These are phyloP conservation scores for Ogataea trehaloabstinens DNA, from an alignment of 805 yeast species.

Conservation along the genomic window DNA sequence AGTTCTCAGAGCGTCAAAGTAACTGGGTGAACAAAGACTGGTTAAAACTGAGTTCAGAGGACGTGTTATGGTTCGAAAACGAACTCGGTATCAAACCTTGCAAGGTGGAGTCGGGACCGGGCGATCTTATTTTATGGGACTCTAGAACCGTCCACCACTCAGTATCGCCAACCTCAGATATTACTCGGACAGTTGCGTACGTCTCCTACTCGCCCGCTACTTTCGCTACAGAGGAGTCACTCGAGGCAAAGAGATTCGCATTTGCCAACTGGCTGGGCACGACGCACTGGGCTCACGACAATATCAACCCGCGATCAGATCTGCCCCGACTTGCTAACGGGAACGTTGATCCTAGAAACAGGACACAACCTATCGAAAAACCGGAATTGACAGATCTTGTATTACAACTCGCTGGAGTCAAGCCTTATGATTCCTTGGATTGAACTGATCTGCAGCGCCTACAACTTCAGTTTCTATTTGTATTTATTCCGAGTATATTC, in stretches of 20 bases:
- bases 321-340: too few species aligned
- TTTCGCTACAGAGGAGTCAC: conserved; percentile 30
- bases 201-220: conserved; percentile 32
- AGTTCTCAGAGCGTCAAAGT: conserved; percentile 23
- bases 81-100: conserved; percentile 28
- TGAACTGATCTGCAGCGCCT: too few species aligned
- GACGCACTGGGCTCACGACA: conserved; percentile 36
- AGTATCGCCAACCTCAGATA: conserved; percentile 24
- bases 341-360: too few species aligned
- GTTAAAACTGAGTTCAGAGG: conserved; percentile 18
- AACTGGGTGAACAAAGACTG: conserved; percentile 25
- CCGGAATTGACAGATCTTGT: conserved; percentile 24
- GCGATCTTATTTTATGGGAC: conserved; percentile 36
- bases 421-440: too few species aligned
- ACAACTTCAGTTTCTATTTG: too few species aligned
- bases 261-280: conserved; percentile 29
- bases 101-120: conserved; percentile 32
- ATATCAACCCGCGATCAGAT: too few species aligned
- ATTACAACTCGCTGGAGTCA: conserved; percentile 26
- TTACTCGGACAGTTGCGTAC: conserved; percentile 27
- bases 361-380: conserved; percentile 20
- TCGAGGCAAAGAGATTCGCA: conserved; percentile 19
- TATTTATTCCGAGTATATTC: too few species aligned
- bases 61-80: conserved; percentile 27
- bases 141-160: conserved; percentile 34